Conservation (phyloP, 139 green algal species). For the Chlorella vulgaris region DNA sequence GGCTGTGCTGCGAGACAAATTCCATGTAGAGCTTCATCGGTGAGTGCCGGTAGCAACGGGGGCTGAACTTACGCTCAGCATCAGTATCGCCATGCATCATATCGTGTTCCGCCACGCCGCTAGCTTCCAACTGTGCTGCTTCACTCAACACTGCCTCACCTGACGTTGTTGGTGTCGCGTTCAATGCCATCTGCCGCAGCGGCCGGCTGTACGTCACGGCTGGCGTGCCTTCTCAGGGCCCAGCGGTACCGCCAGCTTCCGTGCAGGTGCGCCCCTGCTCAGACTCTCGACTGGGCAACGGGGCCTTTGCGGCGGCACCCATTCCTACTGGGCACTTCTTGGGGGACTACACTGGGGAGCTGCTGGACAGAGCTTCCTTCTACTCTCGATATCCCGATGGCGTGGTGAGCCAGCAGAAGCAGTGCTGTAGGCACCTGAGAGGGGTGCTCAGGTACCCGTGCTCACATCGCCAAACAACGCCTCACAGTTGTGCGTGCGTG, state of each 20-base stretch:
- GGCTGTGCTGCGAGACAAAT: conserved; percentile 31
- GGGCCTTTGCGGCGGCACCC: conserved; percentile 44
- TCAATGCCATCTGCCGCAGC: conserved; percentile 6
- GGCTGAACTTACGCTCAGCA: too few relatives aligned
- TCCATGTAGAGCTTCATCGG: conserved; percentile 51
- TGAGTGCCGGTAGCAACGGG: neutral
- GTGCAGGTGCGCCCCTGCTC: conserved; percentile 46
- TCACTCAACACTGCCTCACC: neutral
- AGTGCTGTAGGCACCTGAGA: too few relatives aligned
- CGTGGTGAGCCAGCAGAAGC: conserved; percentile 50
- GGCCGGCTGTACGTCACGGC: conserved; percentile 46
- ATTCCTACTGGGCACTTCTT: conserved; percentile 49
- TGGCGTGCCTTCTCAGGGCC: conserved; percentile 43
- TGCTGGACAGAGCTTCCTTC: conserved; percentile 52
- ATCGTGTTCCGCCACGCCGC: too few relatives aligned
- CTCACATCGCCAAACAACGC: too few relatives aligned
- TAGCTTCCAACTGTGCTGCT: neutral
- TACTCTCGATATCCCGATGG: conserved; percentile 55
- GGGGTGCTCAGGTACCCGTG: too few relatives aligned
- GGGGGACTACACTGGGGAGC: conserved; percentile 57
- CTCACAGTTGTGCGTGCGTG: too few relatives aligned
- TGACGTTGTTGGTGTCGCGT: neutral
- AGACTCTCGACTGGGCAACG: conserved; percentile 51
- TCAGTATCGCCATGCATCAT: too few relatives aligned
- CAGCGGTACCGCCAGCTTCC: conserved; percentile 31